Evolutionary conservation across 2,329 filamentous ascomycete genomes (phyloP).

Genomic region (Penicillium griseofulvum): DNA sequence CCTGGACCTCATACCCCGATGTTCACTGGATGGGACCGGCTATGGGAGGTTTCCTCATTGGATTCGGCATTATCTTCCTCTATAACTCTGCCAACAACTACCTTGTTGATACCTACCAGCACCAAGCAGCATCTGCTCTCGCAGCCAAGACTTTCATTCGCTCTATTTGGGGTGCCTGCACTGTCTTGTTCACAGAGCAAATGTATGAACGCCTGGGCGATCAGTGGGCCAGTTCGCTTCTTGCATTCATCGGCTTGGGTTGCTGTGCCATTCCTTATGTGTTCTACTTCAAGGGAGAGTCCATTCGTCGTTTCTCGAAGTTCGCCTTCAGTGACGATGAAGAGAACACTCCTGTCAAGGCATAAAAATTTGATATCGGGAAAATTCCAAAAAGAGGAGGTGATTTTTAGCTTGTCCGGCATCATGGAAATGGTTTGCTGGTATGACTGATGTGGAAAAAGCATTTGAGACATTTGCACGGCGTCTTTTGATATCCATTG

Average conservation of each 20-base stretch:
- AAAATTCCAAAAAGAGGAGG: neutral
- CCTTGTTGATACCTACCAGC: constrained; percentile 64
- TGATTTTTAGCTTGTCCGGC: neutral
- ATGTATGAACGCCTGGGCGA: constrained; percentile 73
- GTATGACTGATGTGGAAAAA: constrained; percentile 7
- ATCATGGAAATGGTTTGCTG: neutral
- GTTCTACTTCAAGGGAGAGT: constrained; percentile 74
- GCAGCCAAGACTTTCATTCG: constrained; percentile 79
- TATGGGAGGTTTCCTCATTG: constrained; percentile 68
- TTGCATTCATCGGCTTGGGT: constrained; percentile 70
- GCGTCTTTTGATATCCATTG: constrained; percentile 1
- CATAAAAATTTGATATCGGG: constrained; percentile 3
- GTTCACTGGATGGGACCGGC: constrained; percentile 70
- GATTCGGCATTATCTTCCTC: constrained; percentile 79
- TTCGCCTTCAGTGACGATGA: constrained; percentile 67
- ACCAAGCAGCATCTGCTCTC: constrained; percentile 76
- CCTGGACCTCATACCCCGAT: constrained; percentile 64
- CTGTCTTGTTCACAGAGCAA: constrained; percentile 76
- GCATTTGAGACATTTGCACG: neutral
- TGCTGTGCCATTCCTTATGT: constrained; percentile 81
- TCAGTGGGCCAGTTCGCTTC: constrained; percentile 71
- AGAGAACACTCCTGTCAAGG: constrained; percentile 37
- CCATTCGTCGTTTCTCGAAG: constrained; percentile 66
- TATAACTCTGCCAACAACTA: constrained; percentile 79
- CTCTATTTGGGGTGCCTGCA: constrained; percentile 74